Evolutionary conservation across 2,329 filamentous ascomycete genomes (phyloP).

Genomic region (Mollisia scopiformis): DNA sequence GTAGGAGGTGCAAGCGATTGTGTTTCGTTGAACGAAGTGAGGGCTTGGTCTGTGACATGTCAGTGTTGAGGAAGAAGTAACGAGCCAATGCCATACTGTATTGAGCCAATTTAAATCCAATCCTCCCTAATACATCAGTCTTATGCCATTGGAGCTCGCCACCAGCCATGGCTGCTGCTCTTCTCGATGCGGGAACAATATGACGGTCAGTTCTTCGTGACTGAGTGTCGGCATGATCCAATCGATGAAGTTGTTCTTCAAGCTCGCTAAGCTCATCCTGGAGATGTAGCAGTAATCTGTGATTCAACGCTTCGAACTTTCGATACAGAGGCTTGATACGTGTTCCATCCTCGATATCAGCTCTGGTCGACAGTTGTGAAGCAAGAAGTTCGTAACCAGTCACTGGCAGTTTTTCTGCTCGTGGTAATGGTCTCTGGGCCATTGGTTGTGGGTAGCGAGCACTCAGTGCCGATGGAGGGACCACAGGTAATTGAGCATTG

Average conservation of each 20-base stretch:
- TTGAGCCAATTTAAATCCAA: conserved; percentile 67
- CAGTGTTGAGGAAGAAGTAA: neutral
- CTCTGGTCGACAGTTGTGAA: conserved; percentile 45
- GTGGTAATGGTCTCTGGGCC: conserved; percentile 29
- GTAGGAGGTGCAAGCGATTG: conserved; percentile 53
- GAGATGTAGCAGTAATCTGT: conserved; percentile 78
- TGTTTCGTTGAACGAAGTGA: conserved; percentile 59
- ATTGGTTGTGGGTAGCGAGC: conserved; percentile 38
- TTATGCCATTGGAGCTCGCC: conserved; percentile 62
- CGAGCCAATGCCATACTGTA: conserved; percentile 58
- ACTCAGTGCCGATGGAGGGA: conserved; percentile 41
- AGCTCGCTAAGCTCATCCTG: conserved; percentile 84
- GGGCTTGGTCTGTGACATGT: conserved; percentile 52
- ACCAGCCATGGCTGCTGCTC: conserved; percentile 53
- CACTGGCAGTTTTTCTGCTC: conserved; percentile 47
- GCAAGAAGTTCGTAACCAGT: conserved; percentile 68
- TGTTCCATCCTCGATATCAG: conserved; percentile 22
- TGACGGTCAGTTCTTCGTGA: conserved; percentile 26
- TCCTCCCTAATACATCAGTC: conserved; percentile 62
- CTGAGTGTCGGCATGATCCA: conserved; percentile 65
- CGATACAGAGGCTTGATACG: conserved; percentile 69
- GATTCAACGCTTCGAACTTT: conserved; percentile 80
- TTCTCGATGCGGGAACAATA: conserved; percentile 60
- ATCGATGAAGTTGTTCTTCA: conserved; percentile 72
- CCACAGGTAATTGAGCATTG: conserved; percentile 35